phyloP scores from a whole-genome alignment of 2,329 filamentous ascomycete genomes.

The Fusarium sp. region DNA sequence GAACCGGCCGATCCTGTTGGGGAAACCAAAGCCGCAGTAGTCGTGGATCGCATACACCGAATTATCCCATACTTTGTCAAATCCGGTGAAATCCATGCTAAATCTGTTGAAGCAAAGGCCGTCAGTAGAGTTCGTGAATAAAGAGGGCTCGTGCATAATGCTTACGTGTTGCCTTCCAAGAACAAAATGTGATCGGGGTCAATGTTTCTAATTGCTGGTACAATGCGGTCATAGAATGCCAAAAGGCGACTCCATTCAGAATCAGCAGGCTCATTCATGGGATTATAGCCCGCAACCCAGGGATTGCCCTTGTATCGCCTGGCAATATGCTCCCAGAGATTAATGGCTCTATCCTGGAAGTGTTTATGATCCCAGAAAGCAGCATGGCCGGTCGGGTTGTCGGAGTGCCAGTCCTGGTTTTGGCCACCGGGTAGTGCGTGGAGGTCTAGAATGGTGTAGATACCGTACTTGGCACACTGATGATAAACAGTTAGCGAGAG shows the following conservation, averaged over 20 bases:
- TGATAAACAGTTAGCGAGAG: too few species aligned
- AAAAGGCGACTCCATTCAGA: slow-evolving; percentile 52
- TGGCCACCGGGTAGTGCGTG: slow-evolving; percentile 61
- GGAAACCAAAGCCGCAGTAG: slow-evolving; percentile 66
- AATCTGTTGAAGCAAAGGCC: slow-evolving; percentile 26
- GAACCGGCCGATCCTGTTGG: slow-evolving; percentile 53
- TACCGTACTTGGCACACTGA: slow-evolving; percentile 55
- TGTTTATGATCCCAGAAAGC: slow-evolving; percentile 62
- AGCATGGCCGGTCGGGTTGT: slow-evolving; percentile 55
- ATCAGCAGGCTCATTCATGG: slow-evolving; percentile 51
- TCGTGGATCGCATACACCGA: slow-evolving; percentile 67
- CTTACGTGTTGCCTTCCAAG: slow-evolving; percentile 62
- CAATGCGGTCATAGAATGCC: slow-evolving; percentile 57
- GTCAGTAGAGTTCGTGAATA: too few species aligned
- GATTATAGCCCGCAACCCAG: slow-evolving; percentile 58
- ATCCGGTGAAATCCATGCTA: slow-evolving; percentile 49
- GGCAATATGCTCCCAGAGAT: slow-evolving; percentile 59
- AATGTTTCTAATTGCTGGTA: slow-evolving; percentile 54
- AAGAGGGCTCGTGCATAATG: neutral
- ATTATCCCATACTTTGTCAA: slow-evolving; percentile 58
- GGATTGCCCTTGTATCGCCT: slow-evolving; percentile 57
- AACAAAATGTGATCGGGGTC: slow-evolving; percentile 63
- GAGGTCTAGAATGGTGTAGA: slow-evolving; percentile 61
- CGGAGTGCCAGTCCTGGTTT: slow-evolving; percentile 62
- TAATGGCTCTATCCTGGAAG: slow-evolving; percentile 59